Percentiles rank a stretch among this genome's conserved stretches.
These are phyloP conservation scores for Penicillium expansum DNA, from an alignment of 2,329 filamentous ascomycete genomes.

Conservation along the genomic window DNA sequence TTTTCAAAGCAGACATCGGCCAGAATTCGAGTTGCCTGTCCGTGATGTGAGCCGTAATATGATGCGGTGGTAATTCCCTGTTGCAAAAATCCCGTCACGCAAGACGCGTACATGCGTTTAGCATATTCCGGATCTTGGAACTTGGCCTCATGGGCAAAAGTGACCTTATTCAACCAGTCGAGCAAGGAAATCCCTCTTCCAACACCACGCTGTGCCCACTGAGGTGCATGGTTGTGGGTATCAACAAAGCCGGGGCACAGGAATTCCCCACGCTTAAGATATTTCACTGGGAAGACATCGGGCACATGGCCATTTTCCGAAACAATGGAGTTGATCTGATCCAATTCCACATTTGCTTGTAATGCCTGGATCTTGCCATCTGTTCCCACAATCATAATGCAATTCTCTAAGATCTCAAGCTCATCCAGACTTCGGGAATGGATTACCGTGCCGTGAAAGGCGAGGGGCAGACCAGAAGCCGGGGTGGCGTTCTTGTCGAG, in stretches of 20 bases:
- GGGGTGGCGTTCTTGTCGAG: constrained; percentile 9
- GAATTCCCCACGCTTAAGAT: constrained; percentile 31
- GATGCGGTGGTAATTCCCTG: constrained; percentile 47
- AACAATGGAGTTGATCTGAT: constrained; percentile 26
- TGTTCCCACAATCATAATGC: constrained; percentile 32
- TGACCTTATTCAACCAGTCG: constrained; percentile 64
- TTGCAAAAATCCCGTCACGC: constrained; percentile 57
- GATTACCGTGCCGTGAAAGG: constrained; percentile 37
- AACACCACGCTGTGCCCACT: constrained; percentile 49
- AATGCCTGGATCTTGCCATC: constrained; percentile 33
- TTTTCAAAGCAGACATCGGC: constrained; percentile 33
- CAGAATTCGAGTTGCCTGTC: constrained; percentile 31
- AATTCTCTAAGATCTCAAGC: constrained; percentile 33
- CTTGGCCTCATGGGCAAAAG: constrained; percentile 62
- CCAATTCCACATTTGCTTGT: constrained; percentile 18
- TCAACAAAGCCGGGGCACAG: constrained; percentile 50
- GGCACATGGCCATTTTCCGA: constrained; percentile 26
- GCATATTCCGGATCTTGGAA: constrained; percentile 58
- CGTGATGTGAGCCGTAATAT: constrained; percentile 38
- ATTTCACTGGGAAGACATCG: constrained; percentile 28
- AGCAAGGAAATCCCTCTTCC: constrained; percentile 45
- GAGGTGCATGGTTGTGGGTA: constrained; percentile 67
- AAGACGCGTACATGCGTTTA: constrained; percentile 49
- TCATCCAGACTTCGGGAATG: constrained; percentile 26
- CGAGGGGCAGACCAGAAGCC: constrained; percentile 25